Base-by-base conservation (phyloP, 1,139 yeast genomes). In the Saccharomyces hybrid region DNA sequence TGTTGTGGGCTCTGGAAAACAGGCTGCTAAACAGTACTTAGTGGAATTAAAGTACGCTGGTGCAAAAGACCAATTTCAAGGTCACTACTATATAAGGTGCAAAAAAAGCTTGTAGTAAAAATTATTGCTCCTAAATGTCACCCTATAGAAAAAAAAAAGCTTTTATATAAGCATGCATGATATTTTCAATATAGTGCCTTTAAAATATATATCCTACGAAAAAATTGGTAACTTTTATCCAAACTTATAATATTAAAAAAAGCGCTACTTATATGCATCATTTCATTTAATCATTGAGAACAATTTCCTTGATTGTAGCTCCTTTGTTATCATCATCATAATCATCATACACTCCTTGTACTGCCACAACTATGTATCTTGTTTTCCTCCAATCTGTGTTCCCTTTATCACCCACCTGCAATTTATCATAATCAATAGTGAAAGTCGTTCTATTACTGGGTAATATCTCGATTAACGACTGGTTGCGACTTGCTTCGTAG, bases 301-400 rank as follows among this genome's bases (percentile, higher is more conserved):
- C 78, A 52, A 82, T 71, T 61, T 83, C 88, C 51, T 76, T 77
- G 38, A 84, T 61, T 14, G 83, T 82, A 1, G 84, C 86, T 2
- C 89, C 89, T 25, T 74, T 74, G 13, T 59, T 70, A 42, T 75
- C 79, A 6, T 70, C 64, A 20, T 75, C 71, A 2, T 32, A n/a
- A 49, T 72, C 71, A 52, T 73, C 74, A 50, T 64, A 80, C 20
- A 76, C 70, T 2, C 83, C 88, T 31, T 73, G 72, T 32, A 81
- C 74, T 56, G 82, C 82, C 26, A 84, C 63, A 56, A 82, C 64
- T 20, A 81, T 63, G 59, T 71, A 81, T 54, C 83, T 70, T 4
- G 79, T 59, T 26, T 59, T 60, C 14, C 59, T 59, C 60, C 66
- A 59, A 5, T 57, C 62, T 7, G 57, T 50, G 23, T 58, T 49